Evolutionary conservation across 805 yeast genomes (phyloP), one percentile per base, ranked within the genome.

Genomic region (Ogataea ganodermae): DNA sequence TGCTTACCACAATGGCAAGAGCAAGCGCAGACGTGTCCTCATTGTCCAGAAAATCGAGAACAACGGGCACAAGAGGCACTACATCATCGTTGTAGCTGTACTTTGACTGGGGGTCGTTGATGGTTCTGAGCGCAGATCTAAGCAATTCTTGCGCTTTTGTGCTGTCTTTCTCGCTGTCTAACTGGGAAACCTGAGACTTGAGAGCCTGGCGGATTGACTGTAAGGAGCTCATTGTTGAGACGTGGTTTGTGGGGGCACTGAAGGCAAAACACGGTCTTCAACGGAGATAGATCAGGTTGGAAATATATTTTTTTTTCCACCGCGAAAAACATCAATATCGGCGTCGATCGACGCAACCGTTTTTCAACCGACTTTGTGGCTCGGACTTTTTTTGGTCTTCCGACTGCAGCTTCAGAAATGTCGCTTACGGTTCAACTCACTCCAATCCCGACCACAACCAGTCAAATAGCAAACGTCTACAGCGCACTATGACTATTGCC

Each of bases 1-100:
- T 8, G 17, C 35, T 16, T 10, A 44, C 20, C 16, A 49, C 18
- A 21, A 35, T 23, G 13, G 48, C 50, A 8, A 49, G 31, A 12
- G 27, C 18, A 6, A 31, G n/a, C 8, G 47, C 30, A 2, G 20
- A 32, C n/a, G 41, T 22, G 4, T 39, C 26, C 1, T 46, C 42
- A 21, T 45, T 35, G 13, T 6, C 24, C 20, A 45, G 27, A 24
- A 32, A 46, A 1, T 35, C 27, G 8, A 49, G 32, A 6, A 38
- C 32, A 26, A 27, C 26, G 6, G 42, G 42, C 14, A 27, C 5
- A n/a, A 38, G 31, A 5, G 42, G 42, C 10, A 18, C 24, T 22
- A 38, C 14, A 12, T 38, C 42, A 22, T 17, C 24, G 10, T 38
- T 17, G 23, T 16, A 38, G 24, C 30, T 24, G 33, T 12, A 10